Evolutionary conservation across 1,139 yeast species (phyloP).

Genomic region (Scheffersomyces titani): DNA sequence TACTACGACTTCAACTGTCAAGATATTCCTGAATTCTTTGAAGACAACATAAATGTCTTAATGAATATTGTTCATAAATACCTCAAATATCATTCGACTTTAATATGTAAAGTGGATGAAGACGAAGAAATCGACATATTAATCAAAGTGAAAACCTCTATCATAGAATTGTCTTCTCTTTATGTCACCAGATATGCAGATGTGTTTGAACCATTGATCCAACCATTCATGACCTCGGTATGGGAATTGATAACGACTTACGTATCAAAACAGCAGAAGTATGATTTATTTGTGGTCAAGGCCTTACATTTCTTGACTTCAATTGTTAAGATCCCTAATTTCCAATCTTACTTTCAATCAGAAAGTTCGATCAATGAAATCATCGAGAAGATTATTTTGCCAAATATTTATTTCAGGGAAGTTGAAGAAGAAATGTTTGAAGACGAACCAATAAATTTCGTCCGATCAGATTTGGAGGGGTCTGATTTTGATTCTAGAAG

Average conservation of each 20-base stretch:
- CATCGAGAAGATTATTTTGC: constrained; percentile 80
- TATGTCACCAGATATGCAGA: constrained; percentile 93
- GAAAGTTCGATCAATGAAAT: constrained; percentile 74
- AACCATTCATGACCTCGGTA: constrained; percentile 75
- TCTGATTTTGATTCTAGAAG: constrained; percentile 92
- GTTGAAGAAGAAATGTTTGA: constrained; percentile 91
- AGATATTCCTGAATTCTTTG: constrained; percentile 97
- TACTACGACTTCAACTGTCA: constrained; percentile 95
- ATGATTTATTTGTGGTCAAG: constrained; percentile 82
- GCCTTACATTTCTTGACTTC: constrained; percentile 82
- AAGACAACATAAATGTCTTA: constrained; percentile 78
- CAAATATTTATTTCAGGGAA: constrained; percentile 82
- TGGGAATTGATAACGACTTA: constrained; percentile 73
- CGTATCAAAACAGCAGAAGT: constrained; percentile 70
- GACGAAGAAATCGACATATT: constrained; percentile 75
- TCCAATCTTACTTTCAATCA: constrained; percentile 60
- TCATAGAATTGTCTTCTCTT: constrained; percentile 80
- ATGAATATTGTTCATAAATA: constrained; percentile 85
- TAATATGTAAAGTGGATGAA: constrained; percentile 57
- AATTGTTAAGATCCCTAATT: constrained; percentile 69
- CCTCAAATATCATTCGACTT: constrained; percentile 56
- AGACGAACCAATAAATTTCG: constrained; percentile 94
- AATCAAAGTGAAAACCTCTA: constrained; percentile 77
- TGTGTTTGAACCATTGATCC: constrained; percentile 75
- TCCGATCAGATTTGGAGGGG: constrained; percentile 92